A percentile compares a stretch with the other conserved stretches of the same genome.
Conservation (phyloP, 2,329 filamentous ascomycete genomes). For the Ceratocystis harringtonii region DNA sequence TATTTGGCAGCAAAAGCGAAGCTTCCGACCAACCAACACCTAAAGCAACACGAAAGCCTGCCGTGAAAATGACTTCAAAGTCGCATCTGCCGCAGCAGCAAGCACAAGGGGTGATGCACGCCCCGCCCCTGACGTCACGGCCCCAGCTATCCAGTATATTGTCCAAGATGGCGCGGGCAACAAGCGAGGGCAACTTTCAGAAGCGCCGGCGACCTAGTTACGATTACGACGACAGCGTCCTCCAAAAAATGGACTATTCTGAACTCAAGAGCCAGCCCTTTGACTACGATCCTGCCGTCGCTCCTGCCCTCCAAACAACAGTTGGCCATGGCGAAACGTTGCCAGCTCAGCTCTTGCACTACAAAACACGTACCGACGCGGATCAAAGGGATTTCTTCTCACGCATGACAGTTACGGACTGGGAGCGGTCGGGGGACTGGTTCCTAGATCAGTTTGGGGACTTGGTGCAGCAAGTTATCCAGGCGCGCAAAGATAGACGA, state of each 20-base stretch:
- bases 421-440: slow-evolving; percentile 47
- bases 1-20: slow-evolving; percentile 5
- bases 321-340: slow-evolving; percentile 29
- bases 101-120: background rate
- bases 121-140: background rate
- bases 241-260: slow-evolving; percentile 39
- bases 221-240: slow-evolving; percentile 42
- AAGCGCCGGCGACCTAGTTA: slow-evolving; percentile 32
- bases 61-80: background rate
- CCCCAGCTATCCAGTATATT: slow-evolving; percentile 7
- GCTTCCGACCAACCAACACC: slow-evolving; percentile 11
- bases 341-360: slow-evolving; percentile 35
- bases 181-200: slow-evolving; percentile 16
- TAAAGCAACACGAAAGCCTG: slow-evolving; percentile 12
- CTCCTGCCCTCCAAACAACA: slow-evolving; percentile 23
- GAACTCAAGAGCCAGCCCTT: slow-evolving; percentile 38
- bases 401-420: slow-evolving; percentile 39
- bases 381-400: slow-evolving; percentile 38
- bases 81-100: slow-evolving; percentile 9
- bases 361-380: slow-evolving; percentile 30
- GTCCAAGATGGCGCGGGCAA: slow-evolving; percentile 10
- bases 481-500: slow-evolving; percentile 36
- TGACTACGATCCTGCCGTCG: slow-evolving; percentile 39
- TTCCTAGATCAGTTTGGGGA: slow-evolving; percentile 39
- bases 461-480: slow-evolving; percentile 34